Evolutionary conservation across 1,139 yeast genomes (phyloP).

Genomic region (Diutina catenulata): DNA sequence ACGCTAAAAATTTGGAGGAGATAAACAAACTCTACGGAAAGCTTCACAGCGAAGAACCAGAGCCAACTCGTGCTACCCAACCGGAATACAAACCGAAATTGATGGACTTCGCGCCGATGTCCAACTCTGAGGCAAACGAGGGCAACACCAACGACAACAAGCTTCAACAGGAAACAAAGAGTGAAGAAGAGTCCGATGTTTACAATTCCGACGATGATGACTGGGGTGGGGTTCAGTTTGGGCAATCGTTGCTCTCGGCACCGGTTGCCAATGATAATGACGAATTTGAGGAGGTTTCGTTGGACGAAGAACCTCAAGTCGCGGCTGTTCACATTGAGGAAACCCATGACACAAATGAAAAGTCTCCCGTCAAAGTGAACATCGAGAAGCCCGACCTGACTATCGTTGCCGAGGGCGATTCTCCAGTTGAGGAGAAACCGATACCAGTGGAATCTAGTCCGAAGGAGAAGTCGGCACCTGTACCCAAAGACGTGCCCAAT

Average conservation of each 20-base stretch:
- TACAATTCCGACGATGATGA: slow-evolving; percentile 1
- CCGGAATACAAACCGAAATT: background rate
- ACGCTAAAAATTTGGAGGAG: slow-evolving; percentile 13
- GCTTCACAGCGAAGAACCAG: background rate
- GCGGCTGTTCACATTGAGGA: background rate
- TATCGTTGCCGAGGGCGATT: too few species aligned
- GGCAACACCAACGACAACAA: background rate
- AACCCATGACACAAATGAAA: background rate
- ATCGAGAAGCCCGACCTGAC: too few species aligned
- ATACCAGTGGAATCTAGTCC: too few species aligned
- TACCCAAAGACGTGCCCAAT: slow-evolving; percentile 15
- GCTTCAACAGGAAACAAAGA: background rate
- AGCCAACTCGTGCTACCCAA: too few species aligned
- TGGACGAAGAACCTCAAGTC: background rate
- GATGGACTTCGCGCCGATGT: background rate
- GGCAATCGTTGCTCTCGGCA: slow-evolving; percentile 8
- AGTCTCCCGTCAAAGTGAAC: background rate
- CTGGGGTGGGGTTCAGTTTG: slow-evolving; percentile 7
- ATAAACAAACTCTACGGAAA: slow-evolving; percentile 7
- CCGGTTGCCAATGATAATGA: background rate
- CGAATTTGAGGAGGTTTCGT: background rate
- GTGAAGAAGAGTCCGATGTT: slow-evolving; percentile 11
- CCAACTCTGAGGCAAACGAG: background rate
- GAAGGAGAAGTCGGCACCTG: background rate
- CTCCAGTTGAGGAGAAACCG: too few species aligned